Evolutionary conservation across 768 basidiomycete genomes (phyloP), one percentile per base, ranked within the genome.

Genomic region (Leccinum imitatum): DNA sequence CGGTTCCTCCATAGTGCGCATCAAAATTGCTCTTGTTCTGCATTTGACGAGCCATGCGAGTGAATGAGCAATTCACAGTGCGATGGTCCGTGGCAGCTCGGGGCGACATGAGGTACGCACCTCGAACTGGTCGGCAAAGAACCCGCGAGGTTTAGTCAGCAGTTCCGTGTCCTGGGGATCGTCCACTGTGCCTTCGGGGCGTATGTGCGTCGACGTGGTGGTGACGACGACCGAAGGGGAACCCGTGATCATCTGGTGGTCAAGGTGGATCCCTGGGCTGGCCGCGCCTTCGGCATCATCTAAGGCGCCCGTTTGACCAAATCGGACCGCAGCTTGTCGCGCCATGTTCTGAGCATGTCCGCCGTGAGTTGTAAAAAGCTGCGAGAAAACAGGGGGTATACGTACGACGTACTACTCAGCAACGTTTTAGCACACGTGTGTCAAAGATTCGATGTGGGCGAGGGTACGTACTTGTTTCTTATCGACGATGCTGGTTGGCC

Each of bases 61-160:
- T 44, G 41, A 41, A n/a, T n/a, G 17, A 41, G 17, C 1, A n/a
- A 41, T 14, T 7, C 39, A 41, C 15, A 39, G 7, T 0, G 15
- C 17, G 7, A 46, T 46, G 1, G 44, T 44, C 10, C n/a, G n/a
- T 0, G 10, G n/a, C n/a, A 11, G 10, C 44, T 44, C 14, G 4
- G n/a, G 41, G 11, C 4, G 35, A 37, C 35, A 37, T 37, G 14
- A 37, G 6, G 17, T 21, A 50, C 63, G 14, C 54, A 84, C 84
- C 74, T 98, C 96, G 59, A 99, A 98, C 74, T 99, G 97, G 71
- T 99, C 94, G 4, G 94, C 93, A 67, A 98, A 99, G 76, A 89
- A 91, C 0, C 95, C 96, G 62, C 91, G 79, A 3, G 91, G 89
- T 66, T 81, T 80, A 53, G 67, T 73, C 17, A 76, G 61, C 23